Evolutionary conservation across 2,329 filamentous ascomycete species (phyloP), one percentile per base, ranked within the genome.

Genomic region (Cladosporium austrohemisphaericum): DNA sequence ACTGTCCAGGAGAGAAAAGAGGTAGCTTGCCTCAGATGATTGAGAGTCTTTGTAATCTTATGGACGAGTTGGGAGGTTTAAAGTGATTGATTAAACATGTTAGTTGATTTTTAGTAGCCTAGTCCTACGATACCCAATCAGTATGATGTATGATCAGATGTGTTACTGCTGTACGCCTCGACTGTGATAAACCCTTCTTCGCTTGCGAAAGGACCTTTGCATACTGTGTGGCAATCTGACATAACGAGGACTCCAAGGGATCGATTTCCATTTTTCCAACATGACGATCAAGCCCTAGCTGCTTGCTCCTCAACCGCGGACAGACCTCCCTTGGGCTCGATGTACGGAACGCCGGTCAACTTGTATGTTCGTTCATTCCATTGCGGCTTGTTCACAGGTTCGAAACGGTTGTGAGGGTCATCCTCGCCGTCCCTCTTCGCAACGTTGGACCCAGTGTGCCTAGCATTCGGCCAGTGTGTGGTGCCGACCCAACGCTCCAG

Each of bases 261-360:
- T n/a, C n/a, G n/a, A n/a, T n/a, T n/a, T n/a, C n/a, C n/a, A n/a
- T n/a, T n/a, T n/a, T n/a, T n/a, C n/a, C n/a, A n/a, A n/a, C n/a
- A n/a, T n/a, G n/a, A n/a, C n/a, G n/a, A n/a, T n/a, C 25, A 35
- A 10, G 29, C 38, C n/a, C 38, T 23, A 20, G 18, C 11, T 3
- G 38, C 38, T 28, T 41, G 38, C 25, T 41, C 37, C 29, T 41
- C 37, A 4, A 32, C 38, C 3, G 46, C 46, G 5, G 20, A 25
- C 14, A 43, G 6, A 16, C 37, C 37, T 2, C 20, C 46, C 22
- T 18, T 29, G 23, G 52, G 53, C 35, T 58, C 54, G 46, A 68
- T 70, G 51, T 76, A 77, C 9, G 74, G 72, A 52, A 76, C 74
- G 2, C 74, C 74, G 2, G 73, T 76, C 45, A 76, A 55, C 55